Base-by-base conservation (phyloP, 1,139 yeast species). In the Lipomyces yarrowii region DNA sequence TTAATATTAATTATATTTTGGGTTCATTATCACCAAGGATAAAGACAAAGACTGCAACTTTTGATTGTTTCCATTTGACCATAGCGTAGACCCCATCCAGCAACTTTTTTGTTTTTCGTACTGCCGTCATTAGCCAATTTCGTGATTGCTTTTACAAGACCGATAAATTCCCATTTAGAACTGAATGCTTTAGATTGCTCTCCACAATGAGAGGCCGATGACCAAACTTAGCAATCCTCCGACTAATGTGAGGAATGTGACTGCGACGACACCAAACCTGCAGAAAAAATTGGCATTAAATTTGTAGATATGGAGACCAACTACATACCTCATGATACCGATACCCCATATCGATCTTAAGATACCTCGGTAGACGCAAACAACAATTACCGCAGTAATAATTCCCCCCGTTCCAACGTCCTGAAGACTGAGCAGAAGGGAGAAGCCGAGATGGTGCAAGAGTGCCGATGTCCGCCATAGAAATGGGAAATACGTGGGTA, bases 401-500 rank as follows among this genome's bases (percentile, higher is more conserved):
- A 56, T 56, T 6, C 61, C 64, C 2, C 30, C 32, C 21, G 21
- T 30, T 7, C 62, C 61, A 15, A 62, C 61, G 33, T 58, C 63
- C 39, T 57, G 65, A 18, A 65, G 53, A 35, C 65, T 56, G 2
- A 65, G 60, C n/a, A 65, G 42, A 1, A 65, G 60, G 18, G 68
- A 65, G 56, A 65, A 65, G 18, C 68, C 68, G 15, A 65, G 60
- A 39, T 65, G 68, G 15, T 65, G 68, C 21, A 65, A 46, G 37
- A 65, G 51, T 2, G 68, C 68, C 2, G 68, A 60, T 13, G 63
- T 48, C n/a, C 68, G 61, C 68, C 68, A 65, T 11, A 65, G 55
- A n/a, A 65, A 65, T 11, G 68, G 68, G 46, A 65, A 65, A 56
- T 65, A 65, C 5, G 68, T 62, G 11, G 68, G 68, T 46, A 65